These are phyloP conservation scores for Debaryomycetaceae sp. DNA, from an alignment of 1,139 yeast genomes.

Conservation along the genomic window DNA sequence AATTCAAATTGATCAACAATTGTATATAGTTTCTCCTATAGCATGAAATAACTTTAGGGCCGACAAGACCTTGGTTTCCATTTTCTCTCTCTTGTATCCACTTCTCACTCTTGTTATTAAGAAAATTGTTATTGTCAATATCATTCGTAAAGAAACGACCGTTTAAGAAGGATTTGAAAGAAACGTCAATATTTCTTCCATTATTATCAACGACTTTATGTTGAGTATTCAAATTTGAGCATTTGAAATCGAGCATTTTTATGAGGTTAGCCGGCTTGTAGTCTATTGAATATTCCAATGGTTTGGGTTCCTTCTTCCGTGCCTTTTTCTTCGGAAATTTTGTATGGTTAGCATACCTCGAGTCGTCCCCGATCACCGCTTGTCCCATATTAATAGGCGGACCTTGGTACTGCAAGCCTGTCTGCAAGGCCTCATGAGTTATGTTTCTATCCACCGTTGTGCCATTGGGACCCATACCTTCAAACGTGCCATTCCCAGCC, in stretches of 20 bases:
- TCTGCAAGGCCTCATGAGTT: not conserved
- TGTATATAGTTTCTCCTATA: slow-evolving; percentile 47
- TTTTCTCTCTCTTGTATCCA: slow-evolving; percentile 3
- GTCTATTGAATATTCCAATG: slow-evolving; percentile 20
- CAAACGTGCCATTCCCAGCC: not conserved
- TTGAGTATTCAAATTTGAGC: slow-evolving; percentile 16
- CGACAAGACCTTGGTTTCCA: slow-evolving; percentile 9
- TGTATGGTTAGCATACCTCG: not conserved
- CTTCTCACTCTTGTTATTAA: slow-evolving; percentile 19
- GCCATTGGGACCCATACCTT: not conserved
- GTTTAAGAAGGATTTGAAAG: slow-evolving; percentile 37
- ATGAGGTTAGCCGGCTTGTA: slow-evolving; percentile 26
- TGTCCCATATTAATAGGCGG: not conserved
- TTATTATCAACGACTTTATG: slow-evolving; percentile 31
- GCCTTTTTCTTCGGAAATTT: slow-evolving; percentile 7
- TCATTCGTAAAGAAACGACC: slow-evolving; percentile 46
- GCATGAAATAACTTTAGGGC: slow-evolving; percentile 43
- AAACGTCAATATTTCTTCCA: slow-evolving; percentile 22
- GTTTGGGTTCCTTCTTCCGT: slow-evolving; percentile 13
- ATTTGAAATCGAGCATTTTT: slow-evolving; percentile 29
- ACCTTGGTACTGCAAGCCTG: not conserved
- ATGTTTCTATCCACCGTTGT: not conserved
- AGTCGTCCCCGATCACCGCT: not conserved
- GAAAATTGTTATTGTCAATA: slow-evolving; percentile 37
- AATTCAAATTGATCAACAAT: slow-evolving; percentile 32